These are phyloP conservation scores for Thelephora aurantiotincta DNA, from an alignment of 768 basidiomycete genomes.

Conservation along the genomic window DNA sequence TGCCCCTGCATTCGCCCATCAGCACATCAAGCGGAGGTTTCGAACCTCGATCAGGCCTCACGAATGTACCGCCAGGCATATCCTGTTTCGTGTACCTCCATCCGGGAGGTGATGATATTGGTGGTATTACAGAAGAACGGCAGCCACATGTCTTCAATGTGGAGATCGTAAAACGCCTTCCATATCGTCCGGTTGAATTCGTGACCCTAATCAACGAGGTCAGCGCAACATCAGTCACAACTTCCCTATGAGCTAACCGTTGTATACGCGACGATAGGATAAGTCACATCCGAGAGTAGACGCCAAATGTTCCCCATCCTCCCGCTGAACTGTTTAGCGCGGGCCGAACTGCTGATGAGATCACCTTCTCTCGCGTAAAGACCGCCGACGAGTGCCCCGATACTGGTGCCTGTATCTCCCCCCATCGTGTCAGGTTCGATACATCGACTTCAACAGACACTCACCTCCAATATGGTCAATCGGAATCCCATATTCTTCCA, in stretches of 20 bases:
- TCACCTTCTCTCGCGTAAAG: slow-evolving; percentile 93
- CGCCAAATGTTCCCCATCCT: slow-evolving; percentile 94
- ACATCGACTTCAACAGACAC: slow-evolving; percentile 2
- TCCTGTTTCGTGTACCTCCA: slow-evolving; percentile 98
- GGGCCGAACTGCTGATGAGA: slow-evolving; percentile 67
- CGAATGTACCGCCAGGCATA: slow-evolving; percentile 95
- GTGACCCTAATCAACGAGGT: slow-evolving; percentile 47
- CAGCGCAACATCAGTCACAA: too few relatives aligned
- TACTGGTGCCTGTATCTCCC: slow-evolving; percentile 51
- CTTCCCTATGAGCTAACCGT: slow-evolving; percentile 32
- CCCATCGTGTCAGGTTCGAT: slow-evolving; percentile 3
- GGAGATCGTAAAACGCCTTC: slow-evolving; percentile 91
- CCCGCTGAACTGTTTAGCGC: slow-evolving; percentile 83
- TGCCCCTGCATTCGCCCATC: slow-evolving; percentile 38
- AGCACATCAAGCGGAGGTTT: not conserved
- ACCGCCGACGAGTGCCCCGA: slow-evolving; percentile 86
- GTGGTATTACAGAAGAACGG: slow-evolving; percentile 98
- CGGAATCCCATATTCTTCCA: slow-evolving; percentile 86
- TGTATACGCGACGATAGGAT: slow-evolving; percentile 85
- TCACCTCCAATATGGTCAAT: slow-evolving; percentile 84
- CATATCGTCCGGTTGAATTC: slow-evolving; percentile 93
- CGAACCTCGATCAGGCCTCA: slow-evolving; percentile 15
- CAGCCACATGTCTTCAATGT: slow-evolving; percentile 97
- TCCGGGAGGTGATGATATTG: slow-evolving; percentile 88
- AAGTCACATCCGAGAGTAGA: slow-evolving; percentile 85